Evolutionary conservation across 306 rosid species (phyloP).

Genomic region (Fragaria nilgerrensis): DNA sequence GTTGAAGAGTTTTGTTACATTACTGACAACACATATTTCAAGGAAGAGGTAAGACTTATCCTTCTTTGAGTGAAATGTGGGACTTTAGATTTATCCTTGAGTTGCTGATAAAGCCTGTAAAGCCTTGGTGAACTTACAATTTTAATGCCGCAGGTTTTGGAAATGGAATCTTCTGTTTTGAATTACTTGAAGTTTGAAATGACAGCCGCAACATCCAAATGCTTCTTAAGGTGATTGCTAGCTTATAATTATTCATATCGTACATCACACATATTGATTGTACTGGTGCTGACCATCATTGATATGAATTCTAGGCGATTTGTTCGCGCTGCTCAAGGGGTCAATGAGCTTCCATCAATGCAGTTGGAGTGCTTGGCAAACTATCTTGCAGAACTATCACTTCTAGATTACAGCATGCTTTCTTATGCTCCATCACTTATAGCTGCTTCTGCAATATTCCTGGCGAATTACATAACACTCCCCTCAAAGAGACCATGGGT

Average conservation of each 20-base stretch:
- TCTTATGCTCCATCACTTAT: constrained; percentile 72
- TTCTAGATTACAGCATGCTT: constrained; percentile 84
- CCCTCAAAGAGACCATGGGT: constrained; percentile 93
- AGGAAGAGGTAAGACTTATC: constrained; percentile 69
- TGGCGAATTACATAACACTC: constrained; percentile 61
- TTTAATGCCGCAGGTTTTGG: constrained; percentile 59
- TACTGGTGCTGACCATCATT: constrained; percentile 6
- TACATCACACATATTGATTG: not conserved
- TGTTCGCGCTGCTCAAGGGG: constrained; percentile 86
- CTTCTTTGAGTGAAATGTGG: constrained; percentile 1
- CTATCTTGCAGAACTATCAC: constrained; percentile 81
- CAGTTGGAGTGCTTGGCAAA: constrained; percentile 88
- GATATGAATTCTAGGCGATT: constrained; percentile 58
- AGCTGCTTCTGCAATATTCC: constrained; percentile 88
- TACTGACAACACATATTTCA: constrained; percentile 91
- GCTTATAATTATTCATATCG: not conserved
- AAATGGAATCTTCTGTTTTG: constrained; percentile 88
- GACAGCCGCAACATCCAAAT: constrained; percentile 94
- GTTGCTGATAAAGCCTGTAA: not conserved
- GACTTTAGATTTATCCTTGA: not conserved
- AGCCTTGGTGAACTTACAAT: constrained; percentile 2
- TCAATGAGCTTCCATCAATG: constrained; percentile 68
- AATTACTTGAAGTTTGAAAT: constrained; percentile 91
- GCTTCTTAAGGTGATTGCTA: constrained; percentile 63
- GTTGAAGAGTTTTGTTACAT: constrained; percentile 96